Evolutionary conservation across 139 green algal genomes (phyloP).

Genomic region (Chlamydomonas applanata): DNA sequence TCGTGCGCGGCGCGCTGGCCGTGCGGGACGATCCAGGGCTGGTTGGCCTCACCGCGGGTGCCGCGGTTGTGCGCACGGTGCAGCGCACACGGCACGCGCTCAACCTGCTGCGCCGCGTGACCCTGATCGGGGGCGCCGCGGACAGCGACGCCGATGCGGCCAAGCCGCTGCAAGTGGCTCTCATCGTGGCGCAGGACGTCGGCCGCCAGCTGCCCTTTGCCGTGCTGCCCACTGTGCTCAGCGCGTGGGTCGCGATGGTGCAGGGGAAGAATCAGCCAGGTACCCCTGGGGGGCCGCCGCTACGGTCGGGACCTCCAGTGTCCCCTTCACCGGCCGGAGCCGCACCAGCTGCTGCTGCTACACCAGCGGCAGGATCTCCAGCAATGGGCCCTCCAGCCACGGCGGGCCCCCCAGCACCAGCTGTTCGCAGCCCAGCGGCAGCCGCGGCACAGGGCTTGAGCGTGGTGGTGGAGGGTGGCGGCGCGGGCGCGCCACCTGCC

Average conservation of each 20-base stretch:
- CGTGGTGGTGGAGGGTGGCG: not conserved
- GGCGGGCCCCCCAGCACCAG: too few relatives aligned
- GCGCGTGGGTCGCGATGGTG: constrained; percentile 28
- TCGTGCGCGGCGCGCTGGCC: too few relatives aligned
- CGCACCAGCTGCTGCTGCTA: not conserved
- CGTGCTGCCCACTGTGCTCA: constrained; percentile 16
- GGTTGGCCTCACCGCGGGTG: constrained; percentile 29
- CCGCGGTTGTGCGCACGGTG: constrained; percentile 18
- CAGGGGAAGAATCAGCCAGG: not conserved
- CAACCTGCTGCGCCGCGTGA: constrained; percentile 36
- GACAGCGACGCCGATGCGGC: constrained; percentile 19
- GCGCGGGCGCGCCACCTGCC: not conserved
- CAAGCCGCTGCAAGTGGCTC: constrained; percentile 21
- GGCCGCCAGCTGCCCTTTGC: constrained; percentile 29
- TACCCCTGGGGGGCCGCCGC: not conserved
- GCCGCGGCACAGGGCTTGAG: not conserved
- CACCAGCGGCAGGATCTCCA: not conserved
- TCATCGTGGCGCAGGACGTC: constrained; percentile 33
- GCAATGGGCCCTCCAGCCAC: too few relatives aligned
- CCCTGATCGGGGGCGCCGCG: constrained; percentile 14
- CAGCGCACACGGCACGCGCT: constrained; percentile 29
- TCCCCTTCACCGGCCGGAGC: too few relatives aligned
- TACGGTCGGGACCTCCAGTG: not conserved
- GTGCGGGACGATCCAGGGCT: constrained; percentile 16
- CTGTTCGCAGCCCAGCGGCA: too few relatives aligned